Evolutionary conservation across 495 filamentous ascomycete genomes (phyloP).

Genomic region (Xylaria intraflava): DNA sequence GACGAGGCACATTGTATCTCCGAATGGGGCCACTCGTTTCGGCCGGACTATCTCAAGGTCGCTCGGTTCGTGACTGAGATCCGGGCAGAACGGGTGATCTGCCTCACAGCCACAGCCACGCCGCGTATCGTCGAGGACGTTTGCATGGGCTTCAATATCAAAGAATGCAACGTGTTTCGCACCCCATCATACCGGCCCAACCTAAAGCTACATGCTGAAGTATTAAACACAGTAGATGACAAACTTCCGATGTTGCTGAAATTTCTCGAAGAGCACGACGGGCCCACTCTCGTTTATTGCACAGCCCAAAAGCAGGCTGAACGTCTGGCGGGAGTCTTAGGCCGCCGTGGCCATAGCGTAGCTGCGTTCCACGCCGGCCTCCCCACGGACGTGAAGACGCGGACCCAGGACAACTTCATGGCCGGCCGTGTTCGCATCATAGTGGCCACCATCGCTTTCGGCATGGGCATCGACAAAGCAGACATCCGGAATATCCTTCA

Average conservation of each 20-base stretch:
- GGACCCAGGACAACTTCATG: conserved; percentile 51
- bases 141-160: conserved; percentile 45
- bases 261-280: conserved; percentile 44
- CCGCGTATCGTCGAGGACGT: conserved; percentile 49
- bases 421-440: conserved; percentile 38
- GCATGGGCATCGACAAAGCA: conserved; percentile 55
- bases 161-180: conserved; percentile 40
- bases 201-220: conserved; percentile 44
- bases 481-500: conserved; percentile 55
- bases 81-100: conserved; percentile 50
- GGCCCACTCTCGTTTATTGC: conserved; percentile 52
- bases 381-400: conserved; percentile 30
- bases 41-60: conserved; percentile 55
- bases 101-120: conserved; percentile 54
- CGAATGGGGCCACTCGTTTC: conserved; percentile 55
- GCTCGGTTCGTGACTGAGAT: conserved; percentile 52
- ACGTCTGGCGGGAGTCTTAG: conserved; percentile 31
- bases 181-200: conserved; percentile 54
- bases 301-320: conserved; percentile 48
- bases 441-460: conserved; percentile 55
- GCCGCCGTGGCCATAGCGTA: conserved; percentile 31
- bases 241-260: conserved; percentile 37
- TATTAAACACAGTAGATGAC: conserved; percentile 31
- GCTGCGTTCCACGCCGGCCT: conserved; percentile 50
- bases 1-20: conserved; percentile 58